Percentiles rank a stretch among this genome's conserved stretches.
These are phyloP conservation scores for Boletus sp. DNA, from an alignment of 768 basidiomycete species.

Conservation along the genomic window DNA sequence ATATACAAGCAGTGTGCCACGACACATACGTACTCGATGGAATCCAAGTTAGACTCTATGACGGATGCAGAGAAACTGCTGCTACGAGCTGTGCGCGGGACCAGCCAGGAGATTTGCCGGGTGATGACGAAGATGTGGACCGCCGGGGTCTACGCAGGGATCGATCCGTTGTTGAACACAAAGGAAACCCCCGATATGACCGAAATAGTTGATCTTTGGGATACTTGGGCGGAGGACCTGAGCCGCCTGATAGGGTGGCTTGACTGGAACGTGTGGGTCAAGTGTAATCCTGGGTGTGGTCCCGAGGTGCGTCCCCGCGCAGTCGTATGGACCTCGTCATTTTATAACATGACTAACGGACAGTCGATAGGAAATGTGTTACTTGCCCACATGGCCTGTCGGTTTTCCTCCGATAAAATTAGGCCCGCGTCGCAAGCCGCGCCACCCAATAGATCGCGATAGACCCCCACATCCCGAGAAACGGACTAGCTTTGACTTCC, in stretches of 20 bases:
- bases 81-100: constrained; percentile 29
- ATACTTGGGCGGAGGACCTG: constrained; percentile 35
- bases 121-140: constrained; percentile 48
- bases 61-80: constrained; percentile 30
- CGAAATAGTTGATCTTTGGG: constrained; percentile 7
- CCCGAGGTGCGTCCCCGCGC: constrained; percentile 37
- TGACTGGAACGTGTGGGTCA: constrained; percentile 51
- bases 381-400: constrained; percentile 24
- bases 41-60: constrained; percentile 9
- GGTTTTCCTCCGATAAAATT: constrained; percentile 3
- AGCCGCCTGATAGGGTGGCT: constrained; percentile 45
- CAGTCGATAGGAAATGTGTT: constrained; percentile 23
- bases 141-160: constrained; percentile 28
- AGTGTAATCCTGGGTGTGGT: constrained; percentile 44
- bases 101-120: constrained; percentile 44
- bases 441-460: background rate
- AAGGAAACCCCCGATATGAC: too few relatives aligned
- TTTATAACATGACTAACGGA: background rate
- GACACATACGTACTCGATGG: constrained; percentile 20
- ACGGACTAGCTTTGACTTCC: background rate
- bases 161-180: constrained; percentile 6
- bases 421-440: background rate
- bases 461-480: background rate
- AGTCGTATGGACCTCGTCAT: background rate
- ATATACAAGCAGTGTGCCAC: constrained; percentile 30